Conservation (phyloP, 257 asterid species). For the Oldenlandia corymbosa region DNA sequence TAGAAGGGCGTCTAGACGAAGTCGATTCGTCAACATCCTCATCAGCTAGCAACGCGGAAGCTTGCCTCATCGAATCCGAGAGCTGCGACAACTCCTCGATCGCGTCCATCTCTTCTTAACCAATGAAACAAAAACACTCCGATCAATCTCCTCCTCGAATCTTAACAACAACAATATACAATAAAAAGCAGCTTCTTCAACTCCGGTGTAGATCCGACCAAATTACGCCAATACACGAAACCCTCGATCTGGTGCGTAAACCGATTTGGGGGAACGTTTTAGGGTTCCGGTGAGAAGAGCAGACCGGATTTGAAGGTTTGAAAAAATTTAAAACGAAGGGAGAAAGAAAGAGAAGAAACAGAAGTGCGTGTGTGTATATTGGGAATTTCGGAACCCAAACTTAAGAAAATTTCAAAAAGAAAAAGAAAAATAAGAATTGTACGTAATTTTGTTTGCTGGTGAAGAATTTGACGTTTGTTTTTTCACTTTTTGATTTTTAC, state of each 20-base stretch:
- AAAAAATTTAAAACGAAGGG: constrained; percentile 17
- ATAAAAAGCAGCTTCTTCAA: constrained; percentile 13
- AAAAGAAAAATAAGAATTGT: too few relatives aligned
- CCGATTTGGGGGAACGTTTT: too few relatives aligned
- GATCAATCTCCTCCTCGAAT: constrained; percentile 10
- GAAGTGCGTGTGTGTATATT: too few relatives aligned
- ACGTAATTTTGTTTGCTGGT: neutral
- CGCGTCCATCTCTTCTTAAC: constrained; percentile 58
- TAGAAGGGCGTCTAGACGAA: constrained; percentile 65
- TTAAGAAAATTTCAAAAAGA: too few relatives aligned
- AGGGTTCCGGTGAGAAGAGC: constrained; percentile 34
- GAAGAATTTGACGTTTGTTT: neutral
- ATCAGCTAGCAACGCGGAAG: constrained; percentile 81
- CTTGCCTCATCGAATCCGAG: constrained; percentile 94
- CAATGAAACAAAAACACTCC: too few relatives aligned
- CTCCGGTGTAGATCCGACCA: constrained; percentile 33
- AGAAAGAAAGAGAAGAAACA: constrained; percentile 16
- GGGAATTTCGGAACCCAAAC: too few relatives aligned
- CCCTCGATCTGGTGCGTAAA: constrained; percentile 30
- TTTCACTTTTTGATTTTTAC: neutral
- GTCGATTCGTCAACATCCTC: constrained; percentile 84
- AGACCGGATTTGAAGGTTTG: constrained; percentile 39
- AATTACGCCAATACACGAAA: neutral
- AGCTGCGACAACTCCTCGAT: constrained; percentile 88
- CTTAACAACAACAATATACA: constrained; percentile 2